Conservation (phyloP, 1,139 yeast species). For the Blastobotrys arbuscula region DNA sequence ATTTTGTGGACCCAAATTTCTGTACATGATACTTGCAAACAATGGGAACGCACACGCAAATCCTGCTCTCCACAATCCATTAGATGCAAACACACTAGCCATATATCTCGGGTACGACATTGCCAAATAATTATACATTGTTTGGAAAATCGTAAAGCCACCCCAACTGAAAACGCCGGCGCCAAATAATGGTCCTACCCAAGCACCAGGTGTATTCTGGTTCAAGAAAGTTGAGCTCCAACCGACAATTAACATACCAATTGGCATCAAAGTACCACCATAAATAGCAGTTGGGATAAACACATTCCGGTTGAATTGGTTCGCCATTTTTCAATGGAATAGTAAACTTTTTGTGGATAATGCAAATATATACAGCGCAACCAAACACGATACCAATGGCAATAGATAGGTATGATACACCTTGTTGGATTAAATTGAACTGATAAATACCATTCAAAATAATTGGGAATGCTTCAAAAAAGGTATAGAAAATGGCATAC, state of each 20-base stretch:
- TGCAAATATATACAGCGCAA: slow-evolving; percentile 10
- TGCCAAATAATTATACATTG: slow-evolving; percentile 64
- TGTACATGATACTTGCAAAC: slow-evolving; percentile 48
- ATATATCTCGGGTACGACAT: slow-evolving; percentile 65
- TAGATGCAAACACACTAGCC: slow-evolving; percentile 56
- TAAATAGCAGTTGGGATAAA: slow-evolving; percentile 35
- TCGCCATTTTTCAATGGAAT: slow-evolving; percentile 21
- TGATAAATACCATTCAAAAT: slow-evolving; percentile 41
- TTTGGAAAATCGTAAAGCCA: slow-evolving; percentile 64
- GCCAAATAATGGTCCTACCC: slow-evolving; percentile 74
- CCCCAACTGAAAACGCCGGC: slow-evolving; percentile 76
- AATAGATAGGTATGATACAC: slow-evolving; percentile 42
- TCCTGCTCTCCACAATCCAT: slow-evolving; percentile 45
- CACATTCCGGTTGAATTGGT: slow-evolving; percentile 36
- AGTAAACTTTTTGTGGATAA: slow-evolving; percentile 13
- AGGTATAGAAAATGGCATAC: slow-evolving; percentile 49
- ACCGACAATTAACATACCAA: slow-evolving; percentile 44
- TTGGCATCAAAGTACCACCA: slow-evolving; percentile 50
- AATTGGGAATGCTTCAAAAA: slow-evolving; percentile 58
- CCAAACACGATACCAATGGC: slow-evolving; percentile 39
- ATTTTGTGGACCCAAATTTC: slow-evolving; percentile 33
- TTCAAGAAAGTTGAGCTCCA: slow-evolving; percentile 45
- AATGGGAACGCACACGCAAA: slow-evolving; percentile 59
- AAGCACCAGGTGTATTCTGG: slow-evolving; percentile 43
- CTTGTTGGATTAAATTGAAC: slow-evolving; percentile 47